Base-by-base conservation (phyloP, 768 basidiomycete genomes). In the Coprinellus micaceus region DNA sequence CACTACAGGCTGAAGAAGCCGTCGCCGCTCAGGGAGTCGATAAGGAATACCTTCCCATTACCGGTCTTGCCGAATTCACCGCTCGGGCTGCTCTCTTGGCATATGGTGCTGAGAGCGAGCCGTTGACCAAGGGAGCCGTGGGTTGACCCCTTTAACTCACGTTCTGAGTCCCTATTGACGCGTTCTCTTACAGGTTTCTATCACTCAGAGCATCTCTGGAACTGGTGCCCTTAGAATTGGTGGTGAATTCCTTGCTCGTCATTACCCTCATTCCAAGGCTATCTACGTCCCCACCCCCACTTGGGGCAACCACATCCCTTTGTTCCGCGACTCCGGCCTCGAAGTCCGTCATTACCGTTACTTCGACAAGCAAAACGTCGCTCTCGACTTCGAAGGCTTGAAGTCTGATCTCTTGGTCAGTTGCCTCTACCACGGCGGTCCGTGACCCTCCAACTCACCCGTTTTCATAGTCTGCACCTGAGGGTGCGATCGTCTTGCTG, bases 31-130 rank as follows among this genome's bases (percentile, higher is more conserved):
- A 82, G 57, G 79, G 82, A 55, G 78, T 81, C 37, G 93, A 95
- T 83, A 96, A 98, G 75, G 96, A 98, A 71, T 98, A 98, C 71
- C 83, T 98, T 41, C 91, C 94, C 58, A 99, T 99, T 69, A 92
- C 90, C 54, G 97, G 97, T 65, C 84, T 93, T 50, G 74, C 86
- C 4, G 82, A 85, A 52, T 96, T 97, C 75, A 94, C 89, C 62
- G 82, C 85, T 67, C 85, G 85, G 47, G 93, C 97, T 26, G 85
- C 88, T 45, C 87, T 92, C 71, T 81, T 99, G 49, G 96, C 94
- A 43, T 97, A 97, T 67, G 95, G 96, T 45, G 78, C 78, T 26
- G 87, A 94, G 66, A 91, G 89, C 60, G 71, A 68, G 30, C 89
- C 88, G 4, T 69, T 97, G 51, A 81, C 79, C 55, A 78, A 85